phyloP scores from a whole-genome alignment of 176 grass and related monocot genomes.

The Neostapfia colusana region DNA sequence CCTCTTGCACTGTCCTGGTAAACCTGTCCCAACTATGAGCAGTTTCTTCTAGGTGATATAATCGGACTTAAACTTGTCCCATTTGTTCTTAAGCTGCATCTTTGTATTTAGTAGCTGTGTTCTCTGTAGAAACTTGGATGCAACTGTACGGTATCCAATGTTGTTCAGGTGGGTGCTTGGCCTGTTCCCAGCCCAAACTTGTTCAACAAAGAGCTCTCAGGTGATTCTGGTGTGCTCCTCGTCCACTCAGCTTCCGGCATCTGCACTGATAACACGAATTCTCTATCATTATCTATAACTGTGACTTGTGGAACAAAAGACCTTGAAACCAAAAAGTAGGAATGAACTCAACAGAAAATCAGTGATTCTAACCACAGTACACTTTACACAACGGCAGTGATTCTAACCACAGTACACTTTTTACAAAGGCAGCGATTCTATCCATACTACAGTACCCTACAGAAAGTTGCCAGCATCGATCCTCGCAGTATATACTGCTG shows the following conservation, averaged over 20 bases:
- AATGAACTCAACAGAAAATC: not conserved
- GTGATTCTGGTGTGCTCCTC: conserved; percentile 43
- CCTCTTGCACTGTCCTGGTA: conserved; percentile 38
- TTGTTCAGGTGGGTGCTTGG: conserved; percentile 51
- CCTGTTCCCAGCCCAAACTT: conserved; percentile 41
- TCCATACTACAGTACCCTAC: not conserved
- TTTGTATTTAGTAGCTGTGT: conserved; percentile 38
- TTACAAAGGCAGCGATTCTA: not conserved
- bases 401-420: not conserved
- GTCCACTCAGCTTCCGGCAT: conserved; percentile 54
- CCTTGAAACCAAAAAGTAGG: not conserved
- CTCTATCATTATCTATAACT: not conserved
- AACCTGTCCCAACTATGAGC: conserved; percentile 9
- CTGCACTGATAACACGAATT: conserved; percentile 16
- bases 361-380: not conserved
- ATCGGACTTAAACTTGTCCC: conserved; percentile 47
- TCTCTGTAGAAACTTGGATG: conserved; percentile 35
- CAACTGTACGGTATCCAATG: conserved; percentile 38
- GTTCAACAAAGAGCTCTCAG: conserved; percentile 45
- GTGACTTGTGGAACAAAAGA: not conserved
- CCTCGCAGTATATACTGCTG: no score
- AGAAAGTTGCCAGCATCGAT: no score
- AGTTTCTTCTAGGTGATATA: conserved; percentile 41
- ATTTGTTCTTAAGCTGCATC: conserved; percentile 51
- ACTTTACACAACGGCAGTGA: not conserved